Evolutionary conservation across 192 early-diverging fungal species (phyloP), one percentile per base, ranked within the genome.

Genomic region (Cetraspora pellucida): DNA sequence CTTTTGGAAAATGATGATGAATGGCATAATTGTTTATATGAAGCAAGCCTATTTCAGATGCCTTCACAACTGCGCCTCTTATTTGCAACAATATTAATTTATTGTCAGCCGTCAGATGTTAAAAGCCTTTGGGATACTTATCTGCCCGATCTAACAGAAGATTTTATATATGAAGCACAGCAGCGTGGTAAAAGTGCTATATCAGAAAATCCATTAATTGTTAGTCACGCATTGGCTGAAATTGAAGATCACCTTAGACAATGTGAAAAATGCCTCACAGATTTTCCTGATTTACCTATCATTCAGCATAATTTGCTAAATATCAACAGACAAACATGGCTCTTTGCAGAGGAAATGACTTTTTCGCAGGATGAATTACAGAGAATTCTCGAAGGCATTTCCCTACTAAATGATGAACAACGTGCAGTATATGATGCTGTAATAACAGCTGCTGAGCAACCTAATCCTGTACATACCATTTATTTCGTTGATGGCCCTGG

Each of bases 401-500:
- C 9, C 21, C 31, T 28, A 19, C 28, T 69, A 19, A 77, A 70
- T 68, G 2, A 7, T 28, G 25, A 69, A 44, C 76, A 77, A 60
- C 25, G 10, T 30, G 43, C 52, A 17, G 37, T 58, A 11, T 77
- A 59, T 65, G 49, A 66, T 14, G 37, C n/a, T n/a, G 65, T 77
- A 5, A 66, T 55, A 1, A 25, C 4, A 28, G 57, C 57, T 6
- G 11, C 55, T 13, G 14, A 74, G 6, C 50, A 25, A 37, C 37
- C 37, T 30, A 31, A 27, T 28, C 8, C 16, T 4, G 31, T 16
- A 44, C 30, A 50, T 23, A 28, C 28, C n/a, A 1, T 67, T 61
- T 52, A n/a, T 59, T 81, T 78, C 10, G 76, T 75, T 46, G 79
- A 72, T 77, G 80, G 49, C 28, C 78, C 60, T 23, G 80, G 55